Evolutionary conservation across 176 grass and related monocot species (phyloP).

Genomic region (Carex scoparia): DNA sequence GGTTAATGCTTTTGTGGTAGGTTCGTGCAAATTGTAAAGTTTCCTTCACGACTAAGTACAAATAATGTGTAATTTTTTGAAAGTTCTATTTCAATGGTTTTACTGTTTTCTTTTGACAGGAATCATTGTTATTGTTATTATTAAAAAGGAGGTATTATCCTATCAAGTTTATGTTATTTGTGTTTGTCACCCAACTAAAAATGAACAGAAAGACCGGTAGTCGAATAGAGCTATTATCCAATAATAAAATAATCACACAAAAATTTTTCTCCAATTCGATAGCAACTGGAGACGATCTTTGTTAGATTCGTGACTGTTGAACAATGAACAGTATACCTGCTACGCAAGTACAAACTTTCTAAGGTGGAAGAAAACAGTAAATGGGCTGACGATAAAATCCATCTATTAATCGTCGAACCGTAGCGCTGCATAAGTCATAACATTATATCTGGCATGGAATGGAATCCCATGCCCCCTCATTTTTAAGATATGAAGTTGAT

Average conservation of each 20-base stretch:
- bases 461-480: neutral
- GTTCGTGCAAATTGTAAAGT: neutral
- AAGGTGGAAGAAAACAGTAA: conserved; percentile 3
- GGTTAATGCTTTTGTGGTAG: neutral
- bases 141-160: neutral
- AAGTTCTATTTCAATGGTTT: neutral
- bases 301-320: neutral
- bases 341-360: neutral
- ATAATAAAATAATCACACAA: neutral
- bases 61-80: neutral
- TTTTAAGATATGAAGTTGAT: neutral
- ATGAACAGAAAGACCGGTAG: neutral
- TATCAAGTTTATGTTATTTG: neutral
- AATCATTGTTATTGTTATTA: neutral
- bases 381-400: neutral
- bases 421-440: neutral
- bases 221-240: neutral
- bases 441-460: neutral
- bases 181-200: neutral
- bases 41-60: neutral
- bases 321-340: neutral
- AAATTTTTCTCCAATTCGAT: neutral
- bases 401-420: neutral
- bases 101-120: neutral
- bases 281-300: neutral